These are phyloP conservation scores for Mycosarcoma maydis DNA, from an alignment of 1,284 basidiomycete genomes.

Conservation along the genomic window DNA sequence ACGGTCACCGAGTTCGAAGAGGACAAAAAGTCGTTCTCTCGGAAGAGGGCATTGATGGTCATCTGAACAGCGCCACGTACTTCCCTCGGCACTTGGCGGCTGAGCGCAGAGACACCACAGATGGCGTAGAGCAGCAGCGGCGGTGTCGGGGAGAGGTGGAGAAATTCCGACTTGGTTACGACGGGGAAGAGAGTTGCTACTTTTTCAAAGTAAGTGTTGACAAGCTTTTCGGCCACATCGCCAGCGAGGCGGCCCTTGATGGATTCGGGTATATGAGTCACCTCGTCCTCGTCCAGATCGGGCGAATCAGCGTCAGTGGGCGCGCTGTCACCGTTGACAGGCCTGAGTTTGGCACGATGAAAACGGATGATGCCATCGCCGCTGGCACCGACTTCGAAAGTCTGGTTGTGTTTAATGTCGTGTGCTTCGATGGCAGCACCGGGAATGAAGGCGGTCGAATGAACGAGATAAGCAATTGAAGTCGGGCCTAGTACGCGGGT, in stretches of 20 bases:
- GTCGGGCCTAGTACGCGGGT: constrained; percentile 75
- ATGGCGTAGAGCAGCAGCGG: constrained; percentile 89
- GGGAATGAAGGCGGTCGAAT: constrained; percentile 85
- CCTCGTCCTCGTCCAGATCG: constrained; percentile 30
- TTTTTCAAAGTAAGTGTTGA: constrained; percentile 90
- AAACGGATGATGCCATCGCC: constrained; percentile 90
- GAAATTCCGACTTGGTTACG: constrained; percentile 85
- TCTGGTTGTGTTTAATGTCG: constrained; percentile 73
- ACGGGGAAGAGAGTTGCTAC: constrained; percentile 86
- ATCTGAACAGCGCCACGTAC: constrained; percentile 86
- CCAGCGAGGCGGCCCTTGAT: constrained; percentile 54
- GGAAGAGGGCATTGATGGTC: constrained; percentile 73
- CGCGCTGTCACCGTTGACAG: neutral
- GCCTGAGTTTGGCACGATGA: constrained; percentile 71
- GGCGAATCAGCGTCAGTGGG: neutral
- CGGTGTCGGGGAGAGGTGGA: constrained; percentile 75
- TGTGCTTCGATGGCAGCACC: constrained; percentile 83
- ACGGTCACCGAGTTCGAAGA: constrained; percentile 87
- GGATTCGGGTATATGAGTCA: constrained; percentile 42
- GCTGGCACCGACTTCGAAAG: constrained; percentile 71
- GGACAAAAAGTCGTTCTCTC: constrained; percentile 87
- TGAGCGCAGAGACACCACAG: constrained; percentile 86
- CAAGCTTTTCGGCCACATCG: constrained; percentile 73
- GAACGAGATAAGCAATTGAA: constrained; percentile 83
- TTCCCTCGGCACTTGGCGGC: constrained; percentile 81